phyloP scores from a whole-genome alignment of 805 yeast species.

The Cephaloascus albidus region DNA sequence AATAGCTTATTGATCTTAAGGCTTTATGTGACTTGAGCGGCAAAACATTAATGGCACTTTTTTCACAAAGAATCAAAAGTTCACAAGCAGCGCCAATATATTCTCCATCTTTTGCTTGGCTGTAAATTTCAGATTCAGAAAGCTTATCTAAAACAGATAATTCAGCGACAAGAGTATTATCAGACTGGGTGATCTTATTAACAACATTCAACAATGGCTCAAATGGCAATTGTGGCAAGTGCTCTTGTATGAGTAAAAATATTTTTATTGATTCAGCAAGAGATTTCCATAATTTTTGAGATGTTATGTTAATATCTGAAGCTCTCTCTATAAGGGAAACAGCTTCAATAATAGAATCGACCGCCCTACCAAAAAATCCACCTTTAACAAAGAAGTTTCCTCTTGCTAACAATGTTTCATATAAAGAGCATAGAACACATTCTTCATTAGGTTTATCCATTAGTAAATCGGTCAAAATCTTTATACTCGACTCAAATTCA shows the following conservation, averaged over 20 bases:
- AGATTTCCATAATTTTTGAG: constrained; percentile 59
- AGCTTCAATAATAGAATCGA: constrained; percentile 34
- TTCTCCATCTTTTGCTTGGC: constrained; percentile 9
- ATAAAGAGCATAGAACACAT: constrained; percentile 29
- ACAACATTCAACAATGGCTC: constrained; percentile 18
- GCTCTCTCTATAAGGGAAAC: constrained; percentile 32
- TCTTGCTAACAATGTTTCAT: constrained; percentile 47
- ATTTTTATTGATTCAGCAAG: constrained; percentile 49
- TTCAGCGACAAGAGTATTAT: not conserved
- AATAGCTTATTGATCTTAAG: constrained; percentile 44
- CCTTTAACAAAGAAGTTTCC: constrained; percentile 40
- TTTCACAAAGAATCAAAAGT: constrained; percentile 35
- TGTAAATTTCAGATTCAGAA: constrained; percentile 15
- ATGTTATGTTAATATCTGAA: constrained; percentile 19
- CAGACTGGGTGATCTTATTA: constrained; percentile 1
- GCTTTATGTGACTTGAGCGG: constrained; percentile 32
- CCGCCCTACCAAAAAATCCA: constrained; percentile 65
- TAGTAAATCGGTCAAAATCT: constrained; percentile 32
- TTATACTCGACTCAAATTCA: constrained; percentile 55
- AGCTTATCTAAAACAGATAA: constrained; percentile 10
- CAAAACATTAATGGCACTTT: constrained; percentile 29
- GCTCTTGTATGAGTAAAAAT: constrained; percentile 46
- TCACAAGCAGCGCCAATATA: constrained; percentile 21
- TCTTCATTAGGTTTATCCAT: constrained; percentile 35
- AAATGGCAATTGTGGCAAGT: constrained; percentile 40